Conservation (phyloP, 441 rosid species). For the Bruguiera hainesii region DNA sequence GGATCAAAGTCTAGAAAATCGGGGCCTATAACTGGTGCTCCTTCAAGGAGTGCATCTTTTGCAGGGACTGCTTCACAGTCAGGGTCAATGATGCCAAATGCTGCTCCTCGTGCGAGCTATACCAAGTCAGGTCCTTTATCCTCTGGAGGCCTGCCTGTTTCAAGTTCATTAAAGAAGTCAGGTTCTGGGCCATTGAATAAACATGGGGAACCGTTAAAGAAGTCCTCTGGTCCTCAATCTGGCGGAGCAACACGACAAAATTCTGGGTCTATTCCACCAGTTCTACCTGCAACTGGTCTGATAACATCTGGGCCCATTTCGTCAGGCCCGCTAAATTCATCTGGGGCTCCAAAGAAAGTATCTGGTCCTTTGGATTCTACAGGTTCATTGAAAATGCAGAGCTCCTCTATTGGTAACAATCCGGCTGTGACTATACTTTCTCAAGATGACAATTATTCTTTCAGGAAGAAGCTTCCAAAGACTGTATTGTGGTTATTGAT, state of each 20-base stretch:
- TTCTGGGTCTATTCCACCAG: constrained; percentile 87
- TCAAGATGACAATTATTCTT: constrained; percentile 64
- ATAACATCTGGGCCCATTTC: constrained; percentile 93
- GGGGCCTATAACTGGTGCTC: constrained; percentile 81
- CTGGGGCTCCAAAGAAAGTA: constrained; percentile 81
- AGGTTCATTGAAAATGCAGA: constrained; percentile 65
- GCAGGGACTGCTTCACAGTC: constrained; percentile 88
- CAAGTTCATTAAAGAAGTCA: constrained; percentile 78
- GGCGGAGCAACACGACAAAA: constrained; percentile 90
- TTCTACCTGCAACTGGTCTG: constrained; percentile 86
- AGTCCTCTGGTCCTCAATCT: constrained; percentile 89
- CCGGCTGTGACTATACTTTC: constrained; percentile 69
- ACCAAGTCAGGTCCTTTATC: constrained; percentile 56
- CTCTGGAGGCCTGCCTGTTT: constrained; percentile 58
- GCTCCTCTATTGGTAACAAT: constrained; percentile 61
- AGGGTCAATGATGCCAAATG: constrained; percentile 68
- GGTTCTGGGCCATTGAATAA: constrained; percentile 91
- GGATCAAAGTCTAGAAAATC: constrained; percentile 95
- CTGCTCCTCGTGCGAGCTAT: constrained; percentile 60
- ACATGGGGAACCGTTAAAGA: constrained; percentile 90
- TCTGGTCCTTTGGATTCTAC: constrained; percentile 89
- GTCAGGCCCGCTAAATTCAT: constrained; percentile 84
- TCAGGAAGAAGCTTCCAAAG: constrained; percentile 67
- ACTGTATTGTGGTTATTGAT: constrained; percentile 71
- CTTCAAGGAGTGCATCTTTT: constrained; percentile 92